These are phyloP conservation scores for Plantago coronopus DNA, from an alignment of 305 asterid genomes.

Conservation along the genomic window DNA sequence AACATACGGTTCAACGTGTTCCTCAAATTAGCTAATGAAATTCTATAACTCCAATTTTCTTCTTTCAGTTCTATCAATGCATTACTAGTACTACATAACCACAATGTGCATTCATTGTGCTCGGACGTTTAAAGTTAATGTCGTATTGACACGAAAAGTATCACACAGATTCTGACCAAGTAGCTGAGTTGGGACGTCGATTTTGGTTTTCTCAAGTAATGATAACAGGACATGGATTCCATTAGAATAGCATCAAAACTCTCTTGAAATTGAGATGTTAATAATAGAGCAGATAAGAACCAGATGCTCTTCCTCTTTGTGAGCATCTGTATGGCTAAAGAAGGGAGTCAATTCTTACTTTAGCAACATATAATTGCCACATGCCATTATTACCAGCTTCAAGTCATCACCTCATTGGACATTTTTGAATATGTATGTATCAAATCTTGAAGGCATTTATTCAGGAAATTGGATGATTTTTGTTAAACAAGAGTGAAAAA, in stretches of 20 bases:
- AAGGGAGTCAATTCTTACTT: constrained; percentile 10
- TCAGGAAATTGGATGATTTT: not conserved
- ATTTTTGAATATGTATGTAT: constrained; percentile 1
- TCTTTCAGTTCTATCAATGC: not conserved
- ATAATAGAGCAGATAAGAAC: constrained; percentile 22
- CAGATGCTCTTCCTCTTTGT: constrained; percentile 20
- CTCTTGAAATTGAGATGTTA: constrained; percentile 11
- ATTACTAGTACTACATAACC: not conserved
- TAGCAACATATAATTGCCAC: not conserved
- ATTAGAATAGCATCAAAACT: constrained; percentile 11
- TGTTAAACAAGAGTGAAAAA: too few relatives aligned
- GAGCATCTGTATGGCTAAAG: not conserved
- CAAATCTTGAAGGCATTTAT: constrained; percentile 9
- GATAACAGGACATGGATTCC: constrained; percentile 2
- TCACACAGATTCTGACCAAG: too few relatives aligned
- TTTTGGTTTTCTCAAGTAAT: not conserved
- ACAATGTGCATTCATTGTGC: not conserved
- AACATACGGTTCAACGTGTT: constrained; percentile 1
- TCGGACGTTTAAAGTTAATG: not conserved
- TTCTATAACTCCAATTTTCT: not conserved
- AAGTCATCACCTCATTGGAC: not conserved
- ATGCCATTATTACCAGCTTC: not conserved
- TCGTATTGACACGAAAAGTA: not conserved
- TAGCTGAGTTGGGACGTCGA: not conserved
- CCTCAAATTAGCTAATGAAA: constrained; percentile 7